Conservation (phyloP, 257 asterid species). For the Solanum virginianum region DNA sequence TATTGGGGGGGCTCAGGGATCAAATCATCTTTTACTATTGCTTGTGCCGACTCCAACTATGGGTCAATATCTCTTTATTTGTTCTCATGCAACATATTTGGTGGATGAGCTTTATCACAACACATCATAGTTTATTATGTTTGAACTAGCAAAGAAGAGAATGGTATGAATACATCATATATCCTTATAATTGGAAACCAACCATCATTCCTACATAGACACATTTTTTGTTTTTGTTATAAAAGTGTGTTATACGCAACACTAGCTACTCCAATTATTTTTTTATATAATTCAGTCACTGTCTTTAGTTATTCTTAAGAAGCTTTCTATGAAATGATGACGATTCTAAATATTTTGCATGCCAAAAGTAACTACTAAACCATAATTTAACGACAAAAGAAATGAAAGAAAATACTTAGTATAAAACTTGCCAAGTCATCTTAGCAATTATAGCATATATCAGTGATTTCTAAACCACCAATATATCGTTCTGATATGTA, state of each 20-base stretch:
- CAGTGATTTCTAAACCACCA: not conserved
- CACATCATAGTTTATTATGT: not conserved
- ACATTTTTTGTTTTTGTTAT: not conserved
- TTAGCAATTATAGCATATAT: not conserved
- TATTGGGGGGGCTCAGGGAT: too few species aligned
- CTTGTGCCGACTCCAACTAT: constrained; percentile 1
- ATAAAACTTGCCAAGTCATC: not conserved
- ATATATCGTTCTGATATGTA: not conserved
- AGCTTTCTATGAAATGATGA: not conserved
- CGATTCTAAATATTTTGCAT: not conserved
- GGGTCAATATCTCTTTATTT: not conserved
- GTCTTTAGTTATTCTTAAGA: not conserved
- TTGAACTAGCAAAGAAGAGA: not conserved
- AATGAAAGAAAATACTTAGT: not conserved
- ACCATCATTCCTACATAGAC: not conserved
- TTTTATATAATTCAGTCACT: constrained; percentile 4
- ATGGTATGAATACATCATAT: not conserved
- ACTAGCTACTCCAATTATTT: not conserved
- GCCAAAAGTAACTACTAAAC: not conserved
- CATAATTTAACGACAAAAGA: not conserved
- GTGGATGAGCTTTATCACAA: not conserved
- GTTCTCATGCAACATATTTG: not conserved
- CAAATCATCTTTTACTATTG: not conserved
- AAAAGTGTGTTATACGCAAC: not conserved
- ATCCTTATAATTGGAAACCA: not conserved